Evolutionary conservation across 192 early-diverging fungal species (phyloP).

Genomic region (Allomyces javanicus): DNA sequence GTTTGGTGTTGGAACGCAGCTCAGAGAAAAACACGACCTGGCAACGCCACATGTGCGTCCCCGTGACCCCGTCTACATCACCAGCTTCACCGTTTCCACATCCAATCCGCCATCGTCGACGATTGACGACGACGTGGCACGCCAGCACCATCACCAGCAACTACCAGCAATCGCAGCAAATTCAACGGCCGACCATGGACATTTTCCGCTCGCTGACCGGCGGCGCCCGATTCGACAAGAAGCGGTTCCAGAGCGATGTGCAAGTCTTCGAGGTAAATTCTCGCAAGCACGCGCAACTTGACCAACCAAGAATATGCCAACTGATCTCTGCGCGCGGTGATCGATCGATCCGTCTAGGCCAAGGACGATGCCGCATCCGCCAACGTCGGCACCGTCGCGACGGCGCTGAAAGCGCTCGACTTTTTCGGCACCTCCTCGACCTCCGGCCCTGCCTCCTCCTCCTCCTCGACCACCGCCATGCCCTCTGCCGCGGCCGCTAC

Average conservation of each 20-base stretch:
- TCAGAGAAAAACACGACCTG: no score
- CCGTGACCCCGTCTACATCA: no score
- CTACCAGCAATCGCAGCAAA: no score
- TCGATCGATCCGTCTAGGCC: slow-evolving; percentile 13
- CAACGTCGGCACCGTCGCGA: slow-evolving; percentile 6
- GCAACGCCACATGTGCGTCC: no score
- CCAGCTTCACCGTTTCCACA: no score
- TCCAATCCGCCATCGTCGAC: no score
- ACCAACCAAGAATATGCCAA: slow-evolving; percentile 9
- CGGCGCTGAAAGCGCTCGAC: slow-evolving; percentile 9
- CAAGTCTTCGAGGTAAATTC: slow-evolving; percentile 54
- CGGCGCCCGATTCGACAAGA: slow-evolving; percentile 75
- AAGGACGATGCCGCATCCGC: slow-evolving; percentile 10
- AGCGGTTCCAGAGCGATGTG: slow-evolving; percentile 59
- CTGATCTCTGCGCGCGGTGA: slow-evolving; percentile 10
- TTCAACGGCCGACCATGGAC: slow-evolving; percentile 25
- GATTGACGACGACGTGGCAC: no score
- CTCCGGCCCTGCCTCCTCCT: not conserved
- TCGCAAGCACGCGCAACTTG: not conserved
- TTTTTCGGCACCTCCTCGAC: slow-evolving; percentile 1
- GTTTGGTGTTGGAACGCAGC: no score
- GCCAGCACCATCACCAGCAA: no score
- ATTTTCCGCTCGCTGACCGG: slow-evolving; percentile 69
- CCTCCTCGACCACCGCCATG: slow-evolving; percentile 7
- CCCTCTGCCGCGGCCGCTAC: slow-evolving; percentile 6